These are phyloP conservation scores for Capsaspora owczarzaki DNA, from an alignment of 78 protist species.

Conservation along the genomic window DNA sequence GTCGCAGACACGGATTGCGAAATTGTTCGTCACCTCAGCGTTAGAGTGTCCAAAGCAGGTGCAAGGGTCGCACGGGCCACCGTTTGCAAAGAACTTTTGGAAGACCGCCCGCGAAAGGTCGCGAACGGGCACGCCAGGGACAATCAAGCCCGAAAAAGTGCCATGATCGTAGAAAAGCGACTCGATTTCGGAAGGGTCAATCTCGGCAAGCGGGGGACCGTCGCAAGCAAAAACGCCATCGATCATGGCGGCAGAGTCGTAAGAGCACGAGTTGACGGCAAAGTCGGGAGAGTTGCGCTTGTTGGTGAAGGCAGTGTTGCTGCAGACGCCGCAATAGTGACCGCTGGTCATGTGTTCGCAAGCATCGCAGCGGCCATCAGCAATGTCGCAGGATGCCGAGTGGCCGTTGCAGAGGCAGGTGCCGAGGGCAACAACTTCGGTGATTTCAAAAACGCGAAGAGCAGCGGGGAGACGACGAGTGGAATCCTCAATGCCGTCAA, in stretches of 20 bases:
- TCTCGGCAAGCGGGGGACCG: neutral
- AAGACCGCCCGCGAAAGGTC: neutral
- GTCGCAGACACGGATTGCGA: neutral
- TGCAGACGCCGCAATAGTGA: neutral
- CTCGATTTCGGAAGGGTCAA: neutral
- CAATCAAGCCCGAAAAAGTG: neutral
- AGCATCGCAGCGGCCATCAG: neutral
- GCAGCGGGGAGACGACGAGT: neutral
- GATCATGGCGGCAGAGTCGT: neutral
- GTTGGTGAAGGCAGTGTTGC: neutral
- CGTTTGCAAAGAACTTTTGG: neutral
- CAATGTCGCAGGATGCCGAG: neutral
- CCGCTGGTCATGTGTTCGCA: neutral
- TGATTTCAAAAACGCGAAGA: neutral
- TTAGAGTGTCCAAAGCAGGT: neutral
- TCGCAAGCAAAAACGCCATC: neutral
- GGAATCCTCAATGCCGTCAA: neutral
- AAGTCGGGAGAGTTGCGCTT: neutral
- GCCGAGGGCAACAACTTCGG: neutral
- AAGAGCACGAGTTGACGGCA: neutral
- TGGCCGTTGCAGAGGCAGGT: conserved; percentile 11
- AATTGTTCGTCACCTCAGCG: too few species aligned
- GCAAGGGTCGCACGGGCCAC: conserved; percentile 2
- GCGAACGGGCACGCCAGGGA: neutral
- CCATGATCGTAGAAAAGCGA: neutral